These are phyloP conservation scores for Mycena rebaudengoi DNA, from an alignment of 768 basidiomycete species.

Conservation along the genomic window DNA sequence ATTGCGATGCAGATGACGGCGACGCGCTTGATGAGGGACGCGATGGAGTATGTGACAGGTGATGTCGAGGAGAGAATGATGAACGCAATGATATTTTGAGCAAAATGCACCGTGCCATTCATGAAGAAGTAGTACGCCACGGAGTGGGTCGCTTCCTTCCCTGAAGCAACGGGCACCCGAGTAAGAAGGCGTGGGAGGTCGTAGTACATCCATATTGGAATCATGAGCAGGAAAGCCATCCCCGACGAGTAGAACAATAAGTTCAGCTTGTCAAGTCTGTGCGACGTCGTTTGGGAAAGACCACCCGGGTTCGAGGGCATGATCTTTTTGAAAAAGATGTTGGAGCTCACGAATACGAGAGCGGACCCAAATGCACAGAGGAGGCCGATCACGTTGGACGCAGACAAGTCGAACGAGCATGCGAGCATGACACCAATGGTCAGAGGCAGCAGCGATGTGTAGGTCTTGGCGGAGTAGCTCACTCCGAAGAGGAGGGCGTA, in stretches of 20 bases:
- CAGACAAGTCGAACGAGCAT: constrained; percentile 91
- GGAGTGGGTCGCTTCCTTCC: constrained; percentile 63
- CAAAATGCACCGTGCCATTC: constrained; percentile 96
- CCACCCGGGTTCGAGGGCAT: constrained; percentile 74
- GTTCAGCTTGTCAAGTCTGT: constrained; percentile 97
- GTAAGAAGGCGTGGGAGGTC: constrained; percentile 79
- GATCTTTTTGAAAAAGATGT: constrained; percentile 99
- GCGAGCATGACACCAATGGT: constrained; percentile 98
- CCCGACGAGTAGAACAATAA: constrained; percentile 93
- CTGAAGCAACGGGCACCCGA: constrained; percentile 46
- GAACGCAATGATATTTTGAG: constrained; percentile 98
- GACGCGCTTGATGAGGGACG: constrained; percentile 96
- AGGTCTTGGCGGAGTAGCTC: constrained; percentile 91
- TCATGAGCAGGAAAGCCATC: constrained; percentile 95
- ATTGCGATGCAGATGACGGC: constrained; percentile 98
- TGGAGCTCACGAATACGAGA: constrained; percentile 95
- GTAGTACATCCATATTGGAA: constrained; percentile 93
- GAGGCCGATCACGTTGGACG: constrained; percentile 86
- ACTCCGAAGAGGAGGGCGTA: constrained; percentile 95
- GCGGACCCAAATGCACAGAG: constrained; percentile 97
- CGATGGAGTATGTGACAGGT: constrained; percentile 98
- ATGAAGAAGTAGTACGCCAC: constrained; percentile 86
- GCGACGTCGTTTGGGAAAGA: constrained; percentile 49
- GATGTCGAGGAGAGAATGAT: constrained; percentile 95
- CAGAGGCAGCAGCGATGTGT: constrained; percentile 92